phyloP scores from a whole-genome alignment of 83 land plant genomes.

The Picea abies region DNA sequence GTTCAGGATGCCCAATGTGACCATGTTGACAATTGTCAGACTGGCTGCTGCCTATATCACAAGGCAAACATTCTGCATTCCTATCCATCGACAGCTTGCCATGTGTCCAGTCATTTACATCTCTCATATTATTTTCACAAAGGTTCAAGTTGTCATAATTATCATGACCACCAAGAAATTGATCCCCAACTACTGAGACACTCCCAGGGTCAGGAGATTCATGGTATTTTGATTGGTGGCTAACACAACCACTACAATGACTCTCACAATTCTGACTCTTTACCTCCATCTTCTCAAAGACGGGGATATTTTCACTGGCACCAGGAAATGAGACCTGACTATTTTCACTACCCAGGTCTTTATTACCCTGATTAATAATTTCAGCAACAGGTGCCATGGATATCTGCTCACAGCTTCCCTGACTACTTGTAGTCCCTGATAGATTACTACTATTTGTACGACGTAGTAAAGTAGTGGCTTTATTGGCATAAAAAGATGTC shows the following conservation, averaged over 20 bases:
- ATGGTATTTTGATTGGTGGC: not conserved
- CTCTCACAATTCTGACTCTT: not conserved
- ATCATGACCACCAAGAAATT: not conserved
- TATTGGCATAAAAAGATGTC: slow-evolving; percentile 13
- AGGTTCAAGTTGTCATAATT: not conserved
- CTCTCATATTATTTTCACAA: not conserved
- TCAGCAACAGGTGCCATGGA: not conserved
- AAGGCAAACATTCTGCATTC: too few relatives aligned
- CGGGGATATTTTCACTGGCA: not conserved
- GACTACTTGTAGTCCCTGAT: slow-evolving; percentile 1
- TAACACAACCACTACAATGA: not conserved
- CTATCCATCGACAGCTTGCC: too few relatives aligned
- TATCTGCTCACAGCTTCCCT: slow-evolving; percentile 3
- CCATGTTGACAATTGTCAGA: too few relatives aligned
- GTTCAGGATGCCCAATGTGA: too few relatives aligned
- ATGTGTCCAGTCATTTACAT: too few relatives aligned
- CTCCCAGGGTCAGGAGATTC: not conserved
- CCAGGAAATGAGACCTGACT: not conserved
- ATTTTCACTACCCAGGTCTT: not conserved
- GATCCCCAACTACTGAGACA: not conserved
- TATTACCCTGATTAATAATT: not conserved
- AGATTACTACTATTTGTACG: not conserved
- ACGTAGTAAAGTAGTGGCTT: not conserved
- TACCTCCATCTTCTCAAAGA: not conserved
- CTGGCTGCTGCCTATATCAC: too few relatives aligned